Percentiles rank a stretch among this genome's conserved stretches.
phyloP scores from a whole-genome alignment of 2,329 filamentous ascomycete genomes.

The Teratosphaeria epicoccoides region DNA sequence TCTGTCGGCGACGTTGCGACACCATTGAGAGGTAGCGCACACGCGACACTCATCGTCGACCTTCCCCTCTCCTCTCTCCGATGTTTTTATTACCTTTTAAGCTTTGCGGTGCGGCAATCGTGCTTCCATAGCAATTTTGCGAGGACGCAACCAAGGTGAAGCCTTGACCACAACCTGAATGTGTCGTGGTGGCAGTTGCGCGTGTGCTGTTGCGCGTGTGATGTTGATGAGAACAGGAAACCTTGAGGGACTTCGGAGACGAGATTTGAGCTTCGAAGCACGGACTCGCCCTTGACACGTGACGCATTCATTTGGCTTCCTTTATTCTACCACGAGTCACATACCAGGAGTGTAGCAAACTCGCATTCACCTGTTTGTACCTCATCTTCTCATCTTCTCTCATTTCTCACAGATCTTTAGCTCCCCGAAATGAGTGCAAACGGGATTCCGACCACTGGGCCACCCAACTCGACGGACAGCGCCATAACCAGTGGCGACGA shows the following conservation, averaged over 20 bases:
- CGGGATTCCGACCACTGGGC: background rate
- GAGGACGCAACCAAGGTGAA: background rate
- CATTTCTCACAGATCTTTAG: background rate
- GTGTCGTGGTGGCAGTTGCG: background rate
- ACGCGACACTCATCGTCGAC: constrained; percentile 5
- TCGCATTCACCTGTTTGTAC: background rate
- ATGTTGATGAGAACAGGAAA: background rate
- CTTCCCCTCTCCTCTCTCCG: background rate
- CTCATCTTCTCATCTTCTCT: background rate
- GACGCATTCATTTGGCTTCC: background rate
- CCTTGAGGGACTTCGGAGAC: background rate
- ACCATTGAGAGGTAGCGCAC: constrained; percentile 1
- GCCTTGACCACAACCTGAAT: background rate
- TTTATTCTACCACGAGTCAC: background rate
- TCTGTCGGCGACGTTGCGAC: constrained; percentile 15
- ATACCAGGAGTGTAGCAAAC: background rate
- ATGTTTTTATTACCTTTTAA: background rate
- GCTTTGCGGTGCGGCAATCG: background rate
- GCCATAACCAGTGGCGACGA: background rate
- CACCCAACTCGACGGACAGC: background rate
- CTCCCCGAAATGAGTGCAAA: background rate
- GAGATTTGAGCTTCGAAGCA: background rate
- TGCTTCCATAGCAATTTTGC: background rate
- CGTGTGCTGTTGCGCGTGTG: background rate
- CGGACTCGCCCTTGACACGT: background rate